These are phyloP conservation scores for Corymbia calophylla DNA, from an alignment of 441 rosid species.

Conservation along the genomic window DNA sequence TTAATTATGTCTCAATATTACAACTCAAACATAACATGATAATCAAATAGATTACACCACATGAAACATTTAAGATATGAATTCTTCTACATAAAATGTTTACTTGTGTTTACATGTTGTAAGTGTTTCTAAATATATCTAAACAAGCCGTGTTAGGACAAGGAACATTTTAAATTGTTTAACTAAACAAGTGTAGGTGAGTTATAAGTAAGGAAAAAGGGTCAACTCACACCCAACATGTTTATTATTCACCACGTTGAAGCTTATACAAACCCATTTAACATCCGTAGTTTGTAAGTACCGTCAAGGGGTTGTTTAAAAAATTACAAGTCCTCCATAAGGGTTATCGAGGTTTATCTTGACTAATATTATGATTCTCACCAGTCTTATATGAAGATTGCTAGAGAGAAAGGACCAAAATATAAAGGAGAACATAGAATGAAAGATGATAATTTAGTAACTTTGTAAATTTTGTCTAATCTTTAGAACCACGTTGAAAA, in stretches of 20 bases:
- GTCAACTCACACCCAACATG: not conserved
- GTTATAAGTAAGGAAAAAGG: not conserved
- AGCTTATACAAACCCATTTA: not conserved
- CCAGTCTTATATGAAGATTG: not conserved
- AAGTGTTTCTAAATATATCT: not conserved
- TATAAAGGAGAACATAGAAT: not conserved
- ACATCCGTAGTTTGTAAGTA: not conserved
- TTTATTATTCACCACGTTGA: not conserved
- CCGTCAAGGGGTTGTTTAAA: not conserved
- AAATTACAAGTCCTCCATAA: not conserved
- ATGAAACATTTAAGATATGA: not conserved
- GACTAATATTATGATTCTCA: not conserved
- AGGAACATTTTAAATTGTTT: not conserved
- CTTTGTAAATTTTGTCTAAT: not conserved
- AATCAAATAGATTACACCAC: not conserved
- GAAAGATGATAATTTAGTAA: not conserved
- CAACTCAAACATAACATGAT: not conserved
- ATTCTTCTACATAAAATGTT: not conserved
- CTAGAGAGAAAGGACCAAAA: not conserved
- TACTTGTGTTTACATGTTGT: not conserved
- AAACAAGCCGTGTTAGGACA: not conserved
- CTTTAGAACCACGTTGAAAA: not conserved
- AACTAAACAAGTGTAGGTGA: not conserved
- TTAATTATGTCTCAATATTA: not conserved
- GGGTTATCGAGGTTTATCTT: not conserved